Conservation (phyloP, 2,329 filamentous ascomycete species). For the Aspergillus alliaceus region DNA sequence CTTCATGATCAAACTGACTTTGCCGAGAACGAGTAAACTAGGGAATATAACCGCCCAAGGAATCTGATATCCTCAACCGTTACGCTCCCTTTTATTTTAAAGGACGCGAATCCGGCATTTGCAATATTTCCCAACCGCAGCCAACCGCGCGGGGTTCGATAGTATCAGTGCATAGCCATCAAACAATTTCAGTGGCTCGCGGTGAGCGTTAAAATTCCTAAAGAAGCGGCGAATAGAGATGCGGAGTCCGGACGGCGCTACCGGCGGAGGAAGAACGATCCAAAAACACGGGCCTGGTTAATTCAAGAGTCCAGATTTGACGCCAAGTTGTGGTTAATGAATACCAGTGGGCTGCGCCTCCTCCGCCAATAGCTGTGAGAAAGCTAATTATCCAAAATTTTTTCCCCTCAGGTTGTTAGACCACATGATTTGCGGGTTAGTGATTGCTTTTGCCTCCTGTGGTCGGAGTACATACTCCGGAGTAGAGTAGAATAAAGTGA, state of each 20-base stretch:
- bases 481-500: background rate
- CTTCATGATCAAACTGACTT: background rate
- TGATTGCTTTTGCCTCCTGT: background rate
- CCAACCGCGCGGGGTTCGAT: background rate
- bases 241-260: background rate
- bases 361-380: conserved; percentile 4
- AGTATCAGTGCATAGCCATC: background rate
- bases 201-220: background rate
- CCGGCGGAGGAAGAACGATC: background rate
- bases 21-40: background rate
- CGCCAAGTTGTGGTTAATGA: conserved; percentile 3
- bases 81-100: background rate
- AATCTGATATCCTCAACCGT: background rate
- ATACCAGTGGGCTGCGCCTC: conserved; percentile 8
- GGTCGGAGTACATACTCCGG: background rate
- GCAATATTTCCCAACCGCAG: background rate
- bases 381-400: background rate
- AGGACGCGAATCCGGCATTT: background rate
- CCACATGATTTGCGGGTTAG: background rate
- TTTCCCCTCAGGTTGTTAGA: background rate
- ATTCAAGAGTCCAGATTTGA: conserved; percentile 2
- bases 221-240: background rate
- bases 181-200: background rate
- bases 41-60: background rate
- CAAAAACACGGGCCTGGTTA: background rate